Percentiles rank a stretch among this genome's conserved stretches.
Conservation (phyloP, 179 eudicot species). For the Silene vulgaris region DNA sequence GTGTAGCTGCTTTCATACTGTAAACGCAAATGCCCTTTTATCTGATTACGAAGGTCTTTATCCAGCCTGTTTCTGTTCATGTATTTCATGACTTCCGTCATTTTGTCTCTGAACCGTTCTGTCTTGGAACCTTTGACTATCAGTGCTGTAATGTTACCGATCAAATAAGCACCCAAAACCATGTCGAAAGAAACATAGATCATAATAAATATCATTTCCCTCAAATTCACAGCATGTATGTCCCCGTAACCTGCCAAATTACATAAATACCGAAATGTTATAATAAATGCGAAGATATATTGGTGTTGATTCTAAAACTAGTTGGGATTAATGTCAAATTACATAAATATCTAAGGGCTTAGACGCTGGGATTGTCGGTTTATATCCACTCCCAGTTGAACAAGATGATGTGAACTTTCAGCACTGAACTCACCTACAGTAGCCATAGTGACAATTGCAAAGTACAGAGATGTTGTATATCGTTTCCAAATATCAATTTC, state of each 20-base stretch:
- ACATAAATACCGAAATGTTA: not conserved
- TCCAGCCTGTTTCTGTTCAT: conserved; percentile 75
- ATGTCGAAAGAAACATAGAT: conserved; percentile 86
- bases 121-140: conserved; percentile 92
- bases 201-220: conserved; percentile 94
- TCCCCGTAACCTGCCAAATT: conserved; percentile 77
- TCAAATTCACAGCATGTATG: conserved; percentile 83
- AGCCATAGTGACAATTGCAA: conserved; percentile 90
- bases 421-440: conserved; percentile 56
- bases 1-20: conserved; percentile 91
- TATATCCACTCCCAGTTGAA: too few relatives aligned
- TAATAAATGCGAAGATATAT: not conserved
- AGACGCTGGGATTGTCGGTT: too few relatives aligned
- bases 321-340: too few relatives aligned
- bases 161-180: conserved; percentile 88
- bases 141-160: conserved; percentile 92
- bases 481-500: conserved; percentile 67
- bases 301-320: not conserved
- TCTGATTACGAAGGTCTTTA: conserved; percentile 69
- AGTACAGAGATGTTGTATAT: conserved; percentile 75
- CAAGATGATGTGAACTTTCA: too few relatives aligned
- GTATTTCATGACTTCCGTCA: conserved; percentile 75
- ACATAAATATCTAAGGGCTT: too few relatives aligned
- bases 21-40: conserved; percentile 74
- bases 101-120: conserved; percentile 76